A percentile compares a stretch with the other conserved stretches of the same genome.
Conservation (phyloP, 164 flowering plant genomes). For the Dillenia turbinata region DNA sequence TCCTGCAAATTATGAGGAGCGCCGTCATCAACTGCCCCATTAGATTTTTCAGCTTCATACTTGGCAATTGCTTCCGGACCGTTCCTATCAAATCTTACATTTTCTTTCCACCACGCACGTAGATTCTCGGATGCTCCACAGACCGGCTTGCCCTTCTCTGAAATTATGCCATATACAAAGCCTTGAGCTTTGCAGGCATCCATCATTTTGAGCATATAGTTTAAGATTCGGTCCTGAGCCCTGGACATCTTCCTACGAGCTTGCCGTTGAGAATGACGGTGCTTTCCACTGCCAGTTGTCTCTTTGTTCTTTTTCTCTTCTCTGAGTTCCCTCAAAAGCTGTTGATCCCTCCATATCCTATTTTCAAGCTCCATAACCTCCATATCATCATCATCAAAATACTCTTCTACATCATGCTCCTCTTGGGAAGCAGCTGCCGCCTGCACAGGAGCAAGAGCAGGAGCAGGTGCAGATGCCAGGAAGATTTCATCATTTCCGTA, state of each 20-base stretch:
- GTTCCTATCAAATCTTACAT: conserved; percentile 3
- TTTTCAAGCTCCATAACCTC: conserved; percentile 8
- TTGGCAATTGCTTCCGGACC: conserved; percentile 4
- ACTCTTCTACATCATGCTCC: neutral
- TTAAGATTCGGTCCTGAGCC: conserved; percentile 11
- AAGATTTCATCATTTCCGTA: no score
- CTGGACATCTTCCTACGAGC: conserved; percentile 14
- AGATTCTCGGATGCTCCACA: conserved; percentile 10
- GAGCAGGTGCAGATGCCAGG: no score
- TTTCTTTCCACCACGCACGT: conserved; percentile 15
- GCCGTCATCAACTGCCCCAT: no score
- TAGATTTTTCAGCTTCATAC: neutral
- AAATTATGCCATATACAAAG: conserved; percentile 12
- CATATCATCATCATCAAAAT: conserved; percentile 1
- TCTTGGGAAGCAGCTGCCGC: no score
- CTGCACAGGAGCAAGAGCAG: no score
- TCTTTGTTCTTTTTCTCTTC: conserved; percentile 2
- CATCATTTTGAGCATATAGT: conserved; percentile 15
- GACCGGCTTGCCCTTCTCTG: conserved; percentile 11
- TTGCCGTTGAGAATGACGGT: neutral
- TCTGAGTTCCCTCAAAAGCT: neutral
- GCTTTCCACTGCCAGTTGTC: neutral
- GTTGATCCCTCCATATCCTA: conserved; percentile 8
- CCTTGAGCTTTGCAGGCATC: conserved; percentile 13
- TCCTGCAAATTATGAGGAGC: no score